Base-by-base conservation (phyloP, 1,139 yeast genomes). In the Zygosaccharomyces sapae region DNA sequence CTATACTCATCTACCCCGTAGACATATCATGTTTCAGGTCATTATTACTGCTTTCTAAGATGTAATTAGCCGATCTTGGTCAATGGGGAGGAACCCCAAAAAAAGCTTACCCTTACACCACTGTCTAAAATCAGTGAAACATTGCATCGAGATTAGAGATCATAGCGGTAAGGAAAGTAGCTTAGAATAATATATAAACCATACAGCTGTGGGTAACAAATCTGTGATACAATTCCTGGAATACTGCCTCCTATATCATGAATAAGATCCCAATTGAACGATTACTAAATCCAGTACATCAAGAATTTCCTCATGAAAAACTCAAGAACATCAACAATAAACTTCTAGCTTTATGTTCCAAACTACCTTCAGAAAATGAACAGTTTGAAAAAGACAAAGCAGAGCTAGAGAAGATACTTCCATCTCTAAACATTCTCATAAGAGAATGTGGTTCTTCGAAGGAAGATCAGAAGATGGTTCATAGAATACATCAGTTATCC, bases 271-370 rank as follows among this genome's bases (percentile, higher is more conserved):
- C 46, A 5, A 46, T 46, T 7, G 19, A 37, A 8, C n/a, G 36
- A 7, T 46, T 46, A 19, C 36, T 46, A 9, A 46, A 46, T 30
- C 49, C 49, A 19, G 25, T 30, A 6, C 30, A 43, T 27, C 41
- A 45, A 29, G 48, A 45, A n/a, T 22, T 30, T 30, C 31, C 37
- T n/a, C 42, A 42, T 30, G 46, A 45, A 33, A 45, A 42, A 33
- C 34, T 44, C 34, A 22, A 33, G 30, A 43, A 45, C 18, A 41
- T 44, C 29, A 44, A 44, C 24, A 34, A 40, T 3, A 44, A 29
- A 19, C 45, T 44, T 34, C 19, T 44, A 12, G 19, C 34, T 16
- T 22, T 45, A 27, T 41, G 47, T 29, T 45, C 47, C 24, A 29
- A 33, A 10, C 41, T 44, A 38, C 38, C 42, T 8, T 25, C 31